Evolutionary conservation across 2,329 filamentous ascomycete genomes (phyloP).

Genomic region (Tolypocladium ophioglossoides): DNA sequence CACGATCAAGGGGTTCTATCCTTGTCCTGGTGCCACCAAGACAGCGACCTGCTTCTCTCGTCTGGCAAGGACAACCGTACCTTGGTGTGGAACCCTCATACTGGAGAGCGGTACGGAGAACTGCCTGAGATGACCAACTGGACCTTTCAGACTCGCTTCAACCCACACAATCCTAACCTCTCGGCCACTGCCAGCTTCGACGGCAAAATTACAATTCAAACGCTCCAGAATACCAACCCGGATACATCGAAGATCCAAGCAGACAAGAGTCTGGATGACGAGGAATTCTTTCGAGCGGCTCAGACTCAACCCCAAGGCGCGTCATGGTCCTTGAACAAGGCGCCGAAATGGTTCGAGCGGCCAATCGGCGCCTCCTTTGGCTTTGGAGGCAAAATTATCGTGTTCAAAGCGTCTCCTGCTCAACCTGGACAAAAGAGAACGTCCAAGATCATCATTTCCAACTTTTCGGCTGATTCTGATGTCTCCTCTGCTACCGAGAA

Average conservation of each 20-base stretch:
- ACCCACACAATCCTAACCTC: constrained; percentile 83
- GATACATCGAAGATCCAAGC: constrained; percentile 56
- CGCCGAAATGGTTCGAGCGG: constrained; percentile 83
- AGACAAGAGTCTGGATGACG: constrained; percentile 67
- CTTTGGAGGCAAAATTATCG: constrained; percentile 86
- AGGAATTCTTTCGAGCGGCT: constrained; percentile 93
- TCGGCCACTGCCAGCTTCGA: constrained; percentile 96
- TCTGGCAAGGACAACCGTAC: constrained; percentile 96
- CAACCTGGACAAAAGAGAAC: constrained; percentile 52
- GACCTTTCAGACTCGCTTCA: constrained; percentile 93
- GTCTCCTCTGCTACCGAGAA: constrained; percentile 76
- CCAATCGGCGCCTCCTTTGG: constrained; percentile 84
- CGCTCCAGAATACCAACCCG: constrained; percentile 84
- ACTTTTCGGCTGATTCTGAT: constrained; percentile 79
- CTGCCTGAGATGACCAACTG: constrained; percentile 98
- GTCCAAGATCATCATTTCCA: constrained; percentile 74
- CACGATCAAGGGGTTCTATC: constrained; percentile 92
- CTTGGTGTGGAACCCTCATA: constrained; percentile 92
- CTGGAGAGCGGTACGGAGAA: constrained; percentile 77
- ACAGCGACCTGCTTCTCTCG: constrained; percentile 79
- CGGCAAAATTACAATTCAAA: constrained; percentile 89
- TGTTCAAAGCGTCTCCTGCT: constrained; percentile 50
- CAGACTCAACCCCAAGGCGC: constrained; percentile 85
- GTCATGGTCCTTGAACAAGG: constrained; percentile 75
- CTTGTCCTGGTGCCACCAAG: constrained; percentile 89